Evolutionary conservation across 2,329 filamentous ascomycete species (phyloP).

Genomic region (Phyllosticta capitalensis): DNA sequence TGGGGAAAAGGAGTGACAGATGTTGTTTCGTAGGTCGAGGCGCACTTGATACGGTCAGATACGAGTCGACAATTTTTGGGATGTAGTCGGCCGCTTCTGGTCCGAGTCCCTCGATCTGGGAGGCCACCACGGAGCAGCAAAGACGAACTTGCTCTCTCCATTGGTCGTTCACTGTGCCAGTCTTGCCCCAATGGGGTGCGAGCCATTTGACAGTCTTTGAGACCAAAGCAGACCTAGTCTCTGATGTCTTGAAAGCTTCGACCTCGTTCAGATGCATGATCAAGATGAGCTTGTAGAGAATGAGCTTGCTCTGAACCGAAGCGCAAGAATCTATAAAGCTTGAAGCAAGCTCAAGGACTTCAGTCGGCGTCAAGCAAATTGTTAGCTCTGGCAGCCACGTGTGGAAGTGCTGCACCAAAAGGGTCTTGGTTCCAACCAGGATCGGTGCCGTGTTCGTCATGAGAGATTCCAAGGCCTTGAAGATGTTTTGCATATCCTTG

Average conservation of each 20-base stretch:
- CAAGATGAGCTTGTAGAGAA: constrained; percentile 83
- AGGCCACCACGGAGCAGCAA: constrained; percentile 85
- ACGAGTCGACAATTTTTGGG: constrained; percentile 84
- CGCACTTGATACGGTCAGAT: constrained; percentile 63
- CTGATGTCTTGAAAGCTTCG: constrained; percentile 68
- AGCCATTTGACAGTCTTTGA: constrained; percentile 86
- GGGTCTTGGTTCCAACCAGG: constrained; percentile 85
- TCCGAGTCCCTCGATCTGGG: constrained; percentile 68
- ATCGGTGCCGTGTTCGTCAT: constrained; percentile 82
- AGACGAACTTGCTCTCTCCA: constrained; percentile 90
- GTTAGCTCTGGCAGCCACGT: constrained; percentile 91
- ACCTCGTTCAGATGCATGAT: constrained; percentile 86
- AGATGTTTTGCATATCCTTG: constrained; percentile 74
- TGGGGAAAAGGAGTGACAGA: constrained; percentile 83
- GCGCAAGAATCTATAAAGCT: constrained; percentile 90
- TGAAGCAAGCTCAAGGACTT: constrained; percentile 83
- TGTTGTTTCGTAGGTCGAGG: constrained; percentile 48
- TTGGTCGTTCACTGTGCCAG: constrained; percentile 63
- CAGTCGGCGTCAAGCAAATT: constrained; percentile 65
- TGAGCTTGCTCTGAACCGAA: constrained; percentile 77
- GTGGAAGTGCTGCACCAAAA: constrained; percentile 93
- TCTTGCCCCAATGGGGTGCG: constrained; percentile 82
- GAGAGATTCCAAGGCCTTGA: constrained; percentile 78
- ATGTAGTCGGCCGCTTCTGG: constrained; percentile 82
- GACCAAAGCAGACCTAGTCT: constrained; percentile 64